Evolutionary conservation across 2,329 filamentous ascomycete species (phyloP), one percentile per base, ranked within the genome.

Genomic region (Colletotrichum liaoningense): DNA sequence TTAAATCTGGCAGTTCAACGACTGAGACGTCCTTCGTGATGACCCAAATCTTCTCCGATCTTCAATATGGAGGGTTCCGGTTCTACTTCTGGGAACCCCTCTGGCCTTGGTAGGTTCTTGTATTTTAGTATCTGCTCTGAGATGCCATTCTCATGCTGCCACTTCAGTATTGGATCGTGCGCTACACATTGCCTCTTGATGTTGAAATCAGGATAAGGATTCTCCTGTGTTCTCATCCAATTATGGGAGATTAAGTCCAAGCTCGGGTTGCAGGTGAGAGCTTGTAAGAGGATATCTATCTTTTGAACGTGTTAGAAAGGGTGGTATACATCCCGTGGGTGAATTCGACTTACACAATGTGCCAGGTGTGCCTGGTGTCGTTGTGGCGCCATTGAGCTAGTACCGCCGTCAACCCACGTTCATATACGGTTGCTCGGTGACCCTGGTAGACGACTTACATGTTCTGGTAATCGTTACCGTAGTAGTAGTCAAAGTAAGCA

Each of bases 121-220:
- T 60, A 73, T 35, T 67, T 73, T 1, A 62, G 2, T 19, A 73
- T 73, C 28, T 70, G 60, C 28, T 73, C 63, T 1, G 71, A 60
- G 16, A 73, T 70, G 22, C 71, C 67, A 0, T 71, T 71, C 1
- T 58, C 2, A 1, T 73, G 60, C 46, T 73, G 71, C 71, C 71
- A 73, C 3, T 72, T 26, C 9, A 73, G 7, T 0, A 73, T 70
- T 0, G 71, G 71, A 0, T 73, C 67, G 2, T 73, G 71, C 0
- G 71, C 60, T 2, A 73, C 62, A 1, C 71, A 73, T 35, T 73
- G 71, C 71, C 71, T 49, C 6, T 73, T 73, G 28, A 73, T 73
- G 14, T 73, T 73, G 52, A 73, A 73, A 6, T 73, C 71, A 2
- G 71, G 71, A 4, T 73, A 73, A 0, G 71, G 71, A 46, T 73